phyloP scores from a whole-genome alignment of 2,329 filamentous ascomycete species.

The Ramularia endophylla region DNA sequence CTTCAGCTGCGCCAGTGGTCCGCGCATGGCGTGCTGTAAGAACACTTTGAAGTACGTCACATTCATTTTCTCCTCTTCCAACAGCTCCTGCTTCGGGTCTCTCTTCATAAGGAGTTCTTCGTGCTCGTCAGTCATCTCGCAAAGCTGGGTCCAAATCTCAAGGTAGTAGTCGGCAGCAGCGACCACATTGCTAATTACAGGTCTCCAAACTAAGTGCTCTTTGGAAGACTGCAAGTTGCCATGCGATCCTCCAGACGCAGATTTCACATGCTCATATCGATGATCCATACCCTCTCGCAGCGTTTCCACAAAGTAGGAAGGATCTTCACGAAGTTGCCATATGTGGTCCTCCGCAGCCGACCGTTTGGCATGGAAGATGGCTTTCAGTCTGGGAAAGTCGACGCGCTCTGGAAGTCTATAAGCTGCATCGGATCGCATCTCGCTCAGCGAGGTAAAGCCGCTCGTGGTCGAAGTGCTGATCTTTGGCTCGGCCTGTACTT shows the following conservation, averaged over 20 bases:
- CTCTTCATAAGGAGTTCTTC: background rate
- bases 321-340: conserved; percentile 12
- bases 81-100: background rate
- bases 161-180: background rate
- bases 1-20: background rate
- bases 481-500: background rate
- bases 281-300: conserved; percentile 8
- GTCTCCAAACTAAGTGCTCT: conserved; percentile 6
- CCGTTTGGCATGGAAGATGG: conserved; percentile 6
- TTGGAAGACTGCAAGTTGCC: background rate
- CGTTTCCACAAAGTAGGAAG: conserved; percentile 6
- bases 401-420: conserved; percentile 6
- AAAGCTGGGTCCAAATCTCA: conserved; percentile 5
- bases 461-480: conserved; percentile 1
- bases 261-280: conserved; percentile 5
- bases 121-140: background rate
- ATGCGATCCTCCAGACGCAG: conserved; percentile 1
- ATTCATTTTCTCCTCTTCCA: background rate
- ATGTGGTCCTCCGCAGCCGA: conserved; percentile 7
- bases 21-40: background rate
- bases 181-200: conserved; percentile 3
- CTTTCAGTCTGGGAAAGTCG: conserved; percentile 5
- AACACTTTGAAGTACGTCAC: background rate
- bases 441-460: conserved; percentile 2
- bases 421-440: conserved; percentile 3